Evolutionary conservation across 2,329 filamentous ascomycete genomes (phyloP), one percentile per base, ranked within the genome.

Genomic region (Sporothrix luriei): DNA sequence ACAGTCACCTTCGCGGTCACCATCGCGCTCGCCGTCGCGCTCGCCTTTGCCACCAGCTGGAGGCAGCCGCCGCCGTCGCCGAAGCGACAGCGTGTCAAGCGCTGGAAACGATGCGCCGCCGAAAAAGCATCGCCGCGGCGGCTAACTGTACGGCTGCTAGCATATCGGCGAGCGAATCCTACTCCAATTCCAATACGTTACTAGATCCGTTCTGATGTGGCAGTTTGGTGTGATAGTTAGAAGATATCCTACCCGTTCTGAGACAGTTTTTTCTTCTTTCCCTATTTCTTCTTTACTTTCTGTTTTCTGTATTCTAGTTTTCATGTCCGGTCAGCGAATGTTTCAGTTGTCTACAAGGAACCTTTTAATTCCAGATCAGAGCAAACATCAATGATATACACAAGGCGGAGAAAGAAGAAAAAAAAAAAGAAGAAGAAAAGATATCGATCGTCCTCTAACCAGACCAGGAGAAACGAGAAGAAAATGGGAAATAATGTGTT

Each of bases 61-160:
- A 5, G 29, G 64, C 13, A 68, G 66, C 48, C 73, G 74, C 5
- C 71, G 75, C 14, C 68, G 75, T 29, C 64, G 74, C 4, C 72
- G 73, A 59, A 70, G 62, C 26, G 70, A 70, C 54, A 73, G 73
- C 49, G 69, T 66, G 61, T 73, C 73, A n/a, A 73, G 71, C 61
- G 57, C 38, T 16, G 69, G 51, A 52, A 71, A 72, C 26, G 55
- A 49, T 2, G 73, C 70, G 61, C 73, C 76, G 64, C 75, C 75
- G 29, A 75, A 73, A 71, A 75, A 75, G 65, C 68, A 72, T 59
- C 73, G 68, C 43, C 70, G 73, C 10, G 69, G 68, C 10, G 70
- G 69, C 6, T 71, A 64, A 52, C 14, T 33, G 33, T 33, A 33
- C 33, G 6, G 33, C 33, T 33, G 33, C 6, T 33, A 33, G 33